A percentile compares a stretch with the other conserved stretches of the same genome.
phyloP scores from a whole-genome alignment of 2,329 filamentous ascomycete species.

The Pestalotiopsis sp. region DNA sequence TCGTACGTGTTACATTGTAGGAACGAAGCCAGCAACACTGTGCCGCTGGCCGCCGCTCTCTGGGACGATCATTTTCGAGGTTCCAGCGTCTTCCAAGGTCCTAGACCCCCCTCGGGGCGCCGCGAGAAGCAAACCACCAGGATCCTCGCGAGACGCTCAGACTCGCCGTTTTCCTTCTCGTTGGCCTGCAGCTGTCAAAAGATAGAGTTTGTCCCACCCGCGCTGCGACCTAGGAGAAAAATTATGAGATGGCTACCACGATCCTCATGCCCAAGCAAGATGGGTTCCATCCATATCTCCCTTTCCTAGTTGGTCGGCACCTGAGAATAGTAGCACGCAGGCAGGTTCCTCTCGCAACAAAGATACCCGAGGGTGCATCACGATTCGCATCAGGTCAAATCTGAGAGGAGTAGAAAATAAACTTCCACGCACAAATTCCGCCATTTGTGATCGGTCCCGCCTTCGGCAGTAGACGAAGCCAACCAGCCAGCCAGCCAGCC shows the following conservation, averaged over 20 bases:
- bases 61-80: background rate
- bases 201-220: slow-evolving; percentile 9
- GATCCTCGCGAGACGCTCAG: background rate
- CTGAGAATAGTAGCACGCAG: background rate
- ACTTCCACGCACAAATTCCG: background rate
- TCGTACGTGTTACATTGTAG: background rate
- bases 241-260: background rate
- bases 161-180: slow-evolving; percentile 1
- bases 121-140: background rate
- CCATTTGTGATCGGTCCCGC: background rate
- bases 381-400: background rate
- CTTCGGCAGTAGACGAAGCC: background rate
- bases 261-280: background rate
- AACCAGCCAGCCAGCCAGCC: background rate
- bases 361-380: background rate
- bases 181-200: slow-evolving; percentile 10
- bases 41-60: background rate
- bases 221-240: slow-evolving; percentile 7
- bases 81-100: background rate
- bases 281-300: background rate
- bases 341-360: background rate
- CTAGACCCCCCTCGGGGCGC: background rate
- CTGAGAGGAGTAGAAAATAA: background rate
- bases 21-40: background rate
- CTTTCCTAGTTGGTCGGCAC: background rate